Base-by-base conservation (phyloP, 2,329 filamentous ascomycete species). In the Mycocentrospora acerina region DNA sequence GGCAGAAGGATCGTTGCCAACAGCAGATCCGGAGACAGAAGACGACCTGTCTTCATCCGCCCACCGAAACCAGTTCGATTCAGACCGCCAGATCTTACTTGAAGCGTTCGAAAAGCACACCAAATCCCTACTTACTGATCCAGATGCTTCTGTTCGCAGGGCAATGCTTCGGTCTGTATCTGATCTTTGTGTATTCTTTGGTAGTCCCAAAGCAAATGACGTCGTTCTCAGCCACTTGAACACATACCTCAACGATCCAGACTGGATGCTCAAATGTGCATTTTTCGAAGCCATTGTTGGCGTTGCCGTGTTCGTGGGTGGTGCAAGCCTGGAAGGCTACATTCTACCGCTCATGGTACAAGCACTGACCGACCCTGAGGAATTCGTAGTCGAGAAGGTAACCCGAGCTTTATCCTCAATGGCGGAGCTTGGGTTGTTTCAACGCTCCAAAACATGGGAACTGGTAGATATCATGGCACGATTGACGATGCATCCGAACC, bases 241-340 rank as follows among this genome's bases (percentile, higher is more conserved):
- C 60, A 98, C 93, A 0, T 98, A 98, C 57, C 72, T 98, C 7
- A 98, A 98, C 53, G 93, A 97, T 57, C 82, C 86, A 28, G 90
- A 98, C 63, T 98, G 93, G 93, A 89, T 89, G 64, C 72, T 98
- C 22, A 96, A 95, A 66, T 96, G 90, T 57, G 90, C 91, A 3
- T 97, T 97, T 62, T 96, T 98, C 58, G 90, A 95, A 59, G 88
- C 90, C 0, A 89, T 97, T 17, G 88, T 97, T 12, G 91, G 90
- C 3, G 90, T 98, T 49, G 88, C 90, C 4, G 82, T 88, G 1
- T 95, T 95, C 53, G 80, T 97, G 24, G 93, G 93, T 18, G 90
- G 87, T 43, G 87, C 84, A 24, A 94, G 85, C 52, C 71, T 98
- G 22, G 93, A 98, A 66, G 90, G 95, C 53, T 98, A 96, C 55